Evolutionary conservation across 169 alveolate species (phyloP), one percentile per base, ranked within the genome.

Genomic region (Amoebophrya sp.): DNA sequence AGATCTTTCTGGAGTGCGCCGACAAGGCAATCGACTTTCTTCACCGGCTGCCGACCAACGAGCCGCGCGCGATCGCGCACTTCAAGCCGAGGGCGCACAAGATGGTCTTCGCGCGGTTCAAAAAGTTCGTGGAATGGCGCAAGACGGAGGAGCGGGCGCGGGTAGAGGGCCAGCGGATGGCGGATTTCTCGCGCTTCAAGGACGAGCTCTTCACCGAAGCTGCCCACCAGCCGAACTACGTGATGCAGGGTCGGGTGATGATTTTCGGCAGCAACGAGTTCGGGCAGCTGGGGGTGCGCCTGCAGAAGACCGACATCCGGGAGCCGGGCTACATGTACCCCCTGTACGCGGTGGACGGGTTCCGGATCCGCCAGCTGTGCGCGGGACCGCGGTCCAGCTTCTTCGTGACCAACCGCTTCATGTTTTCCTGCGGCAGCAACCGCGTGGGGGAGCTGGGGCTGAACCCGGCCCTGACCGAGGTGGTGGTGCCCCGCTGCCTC

Each of bases 11-110:
- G 7, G 83, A 66, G 35, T 66, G 83, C 35, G 83, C 83, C 10
- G 35, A 66, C 83, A 66, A 66, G 83, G 83, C 83, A 7, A 66
- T 66, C 83, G 83, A 66, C 32, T 66, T 66, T 66, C 18, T 66
- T 2, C 7, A 2, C 29, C 1, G 83, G 18, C 35, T 66, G 83
- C 83, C 83, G 29, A 66, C 83, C 32, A 66, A 66, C 35, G 83
- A 66, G 83, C 83, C 83, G 38, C 83, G 83, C 83, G 83, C 83
- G 83, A 25, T 66, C 10, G 83, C 83, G 83, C 83, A 66, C 32
- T 66, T 66, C 35, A 18, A n/a, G 83, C 83, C 83, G 0, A 2
- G 29, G 35, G 83, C 83, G 83, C 35, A 66, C 35, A 18, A 66
- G 83, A 66, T 47, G 66, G 66, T 47, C 7, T 47, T 47, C 18